Evolutionary conservation across 2,329 filamentous ascomycete species (phyloP), one percentile per base, ranked within the genome.

Genomic region (Verticillium dahliae): DNA sequence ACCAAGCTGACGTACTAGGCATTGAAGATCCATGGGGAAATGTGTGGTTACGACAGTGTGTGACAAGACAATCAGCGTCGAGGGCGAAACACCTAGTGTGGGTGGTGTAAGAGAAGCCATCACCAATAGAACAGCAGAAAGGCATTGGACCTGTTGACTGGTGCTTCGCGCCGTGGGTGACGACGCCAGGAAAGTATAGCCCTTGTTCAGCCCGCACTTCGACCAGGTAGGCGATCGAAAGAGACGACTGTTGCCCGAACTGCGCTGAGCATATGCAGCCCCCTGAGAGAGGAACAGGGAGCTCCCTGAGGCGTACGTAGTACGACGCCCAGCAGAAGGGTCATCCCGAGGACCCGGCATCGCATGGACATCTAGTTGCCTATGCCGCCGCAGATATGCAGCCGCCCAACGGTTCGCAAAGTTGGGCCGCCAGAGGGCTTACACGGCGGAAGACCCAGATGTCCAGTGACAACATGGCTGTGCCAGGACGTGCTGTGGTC

Each of bases 401-500:
- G 62, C 52, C 57, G 62, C 62, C 63, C 63, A 41, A 65, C 11
- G 18, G 50, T 45, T 45, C 56, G 61, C 54, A 7, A 18, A 56
- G 57, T 65, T 63, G 63, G 63, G 63, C 62, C 60, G 62, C 60
- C 58, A 62, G 18, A 54, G 52, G 45, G 58, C 58, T 27, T 37
- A 37, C 35, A 37, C 35, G 13, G 45, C n/a, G n/a, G 45, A 18
- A 10, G 22, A 9, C 11, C 34, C 27, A 52, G 37, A 62, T 56
- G 39, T 60, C 45, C 35, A 14, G 22, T 18, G 57, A 57, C 38
- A 65, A 34, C 9, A 34, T 54, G 58, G 22, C 31, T 37, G 60
- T 22, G 52, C 54, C 37, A 22, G 34, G 58, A 61, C 54, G 52
- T 34, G 34, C 38, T 18, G 31, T 39, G 34, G 50, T 57, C 58